These are phyloP conservation scores for Penicillium steckii DNA, from an alignment of 495 filamentous ascomycete species.

Conservation along the genomic window DNA sequence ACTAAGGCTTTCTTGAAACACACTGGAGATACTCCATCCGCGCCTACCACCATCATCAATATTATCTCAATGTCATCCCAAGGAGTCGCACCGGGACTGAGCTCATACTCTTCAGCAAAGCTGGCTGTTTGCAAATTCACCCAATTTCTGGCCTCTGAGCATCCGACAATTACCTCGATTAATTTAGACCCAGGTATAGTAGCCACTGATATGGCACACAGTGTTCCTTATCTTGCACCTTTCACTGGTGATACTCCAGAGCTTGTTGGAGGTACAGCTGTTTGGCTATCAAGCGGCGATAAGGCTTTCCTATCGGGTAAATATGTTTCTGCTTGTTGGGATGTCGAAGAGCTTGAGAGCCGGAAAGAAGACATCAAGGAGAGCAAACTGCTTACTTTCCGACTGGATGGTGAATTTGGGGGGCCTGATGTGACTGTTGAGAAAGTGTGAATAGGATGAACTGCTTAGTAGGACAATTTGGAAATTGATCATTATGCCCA, in stretches of 20 bases:
- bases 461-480: too few relatives aligned
- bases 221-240: constrained; percentile 17
- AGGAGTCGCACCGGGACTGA: constrained; percentile 27
- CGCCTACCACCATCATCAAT: constrained; percentile 39
- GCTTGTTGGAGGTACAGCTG: constrained; percentile 34
- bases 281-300: constrained; percentile 40
- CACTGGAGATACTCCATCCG: constrained; percentile 9
- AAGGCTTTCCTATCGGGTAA: constrained; percentile 41
- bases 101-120: constrained; percentile 39
- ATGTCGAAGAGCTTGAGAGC: constrained; percentile 40
- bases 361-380: constrained; percentile 42
- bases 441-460: background rate
- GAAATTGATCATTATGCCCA: too few relatives aligned
- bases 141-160: constrained; percentile 26
- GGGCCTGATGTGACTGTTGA: background rate
- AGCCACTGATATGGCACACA: constrained; percentile 30
- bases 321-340: constrained; percentile 43
- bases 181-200: constrained; percentile 40
- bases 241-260: constrained; percentile 34
- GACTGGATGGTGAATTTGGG: constrained; percentile 5
- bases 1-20: constrained; percentile 36
- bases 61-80: constrained; percentile 30
- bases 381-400: constrained; percentile 27
- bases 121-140: constrained; percentile 30
- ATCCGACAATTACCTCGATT: constrained; percentile 37